Percentiles rank a stretch among this genome's conserved stretches.
phyloP scores from a whole-genome alignment of 78 protist species.

The Speleostelium caveatum region DNA sequence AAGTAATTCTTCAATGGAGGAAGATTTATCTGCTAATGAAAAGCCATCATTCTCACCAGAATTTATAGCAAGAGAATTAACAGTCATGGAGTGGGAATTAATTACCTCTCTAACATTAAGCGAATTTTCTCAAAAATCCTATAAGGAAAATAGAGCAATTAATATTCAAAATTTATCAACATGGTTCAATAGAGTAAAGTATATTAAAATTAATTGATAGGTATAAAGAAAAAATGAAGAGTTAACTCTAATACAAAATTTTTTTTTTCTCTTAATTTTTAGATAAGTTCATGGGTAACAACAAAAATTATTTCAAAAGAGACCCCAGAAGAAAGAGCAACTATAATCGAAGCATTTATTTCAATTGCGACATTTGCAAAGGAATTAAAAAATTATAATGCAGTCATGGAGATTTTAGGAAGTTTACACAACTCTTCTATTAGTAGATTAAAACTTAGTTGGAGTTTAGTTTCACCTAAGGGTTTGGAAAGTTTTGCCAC shows the following conservation, averaged over 20 bases:
- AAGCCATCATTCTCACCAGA: conserved; percentile 66
- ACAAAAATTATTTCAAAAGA: conserved; percentile 80
- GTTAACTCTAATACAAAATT: neutral
- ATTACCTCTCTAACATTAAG: conserved; percentile 30
- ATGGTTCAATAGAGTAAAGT: conserved; percentile 75
- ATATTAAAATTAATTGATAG: neutral
- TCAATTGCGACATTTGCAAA: conserved; percentile 64
- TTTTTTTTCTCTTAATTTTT: neutral
- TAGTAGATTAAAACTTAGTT: conserved; percentile 67
- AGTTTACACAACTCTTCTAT: conserved; percentile 72
- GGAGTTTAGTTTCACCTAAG: conserved; percentile 69
- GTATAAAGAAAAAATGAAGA: neutral
- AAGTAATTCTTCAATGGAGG: neutral
- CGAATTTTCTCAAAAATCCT: conserved; percentile 45
- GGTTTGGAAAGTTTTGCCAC: conserved; percentile 47
- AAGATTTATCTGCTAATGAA: conserved; percentile 1
- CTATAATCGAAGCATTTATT: conserved; percentile 71
- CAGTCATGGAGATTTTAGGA: conserved; percentile 79
- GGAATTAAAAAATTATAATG: conserved; percentile 76
- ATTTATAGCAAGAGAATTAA: conserved; percentile 54
- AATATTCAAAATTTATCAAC: conserved; percentile 53
- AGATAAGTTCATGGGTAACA: conserved; percentile 76
- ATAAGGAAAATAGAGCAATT: conserved; percentile 33
- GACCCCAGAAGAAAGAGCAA: conserved; percentile 80
- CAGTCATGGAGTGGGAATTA: conserved; percentile 72